Conservation (phyloP, 768 basidiomycete species). For the Hypholoma fasciculare region DNA sequence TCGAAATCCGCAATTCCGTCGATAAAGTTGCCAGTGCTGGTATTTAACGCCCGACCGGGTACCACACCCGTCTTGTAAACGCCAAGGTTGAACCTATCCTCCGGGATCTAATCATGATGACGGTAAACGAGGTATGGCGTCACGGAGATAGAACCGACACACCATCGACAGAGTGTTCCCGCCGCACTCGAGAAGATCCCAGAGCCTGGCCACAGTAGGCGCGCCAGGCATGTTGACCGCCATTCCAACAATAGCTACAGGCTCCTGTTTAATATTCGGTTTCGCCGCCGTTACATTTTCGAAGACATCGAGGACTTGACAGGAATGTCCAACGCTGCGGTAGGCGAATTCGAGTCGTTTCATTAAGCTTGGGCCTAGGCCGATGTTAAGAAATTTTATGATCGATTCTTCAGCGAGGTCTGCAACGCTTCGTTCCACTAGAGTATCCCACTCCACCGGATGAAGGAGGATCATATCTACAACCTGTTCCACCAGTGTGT, state of each 20-base stretch:
- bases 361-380: conserved; percentile 38
- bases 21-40: conserved; percentile 65
- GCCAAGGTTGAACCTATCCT: conserved; percentile 50
- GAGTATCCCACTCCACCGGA: conserved; percentile 53
- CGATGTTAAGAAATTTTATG: conserved; percentile 48
- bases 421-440: conserved; percentile 30
- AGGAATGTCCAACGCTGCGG: conserved; percentile 14
- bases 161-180: conserved; percentile 44
- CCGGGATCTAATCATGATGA: conserved; percentile 51
- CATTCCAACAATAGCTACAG: conserved; percentile 76
- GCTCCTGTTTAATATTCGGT: conserved; percentile 25
- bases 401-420: conserved; percentile 18
- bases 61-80: conserved; percentile 33
- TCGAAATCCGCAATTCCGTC: conserved; percentile 60
- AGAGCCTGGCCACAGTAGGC: conserved; percentile 43
- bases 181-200: conserved; percentile 60
- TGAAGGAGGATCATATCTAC: conserved; percentile 50
- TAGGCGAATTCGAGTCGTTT: conserved; percentile 36
- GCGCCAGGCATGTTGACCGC: conserved; percentile 63
- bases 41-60: conserved; percentile 45
- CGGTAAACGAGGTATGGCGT: neutral
- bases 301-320: conserved; percentile 26
- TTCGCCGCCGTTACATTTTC: neutral
- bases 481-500: conserved; percentile 40
- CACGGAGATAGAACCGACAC: neutral